Conservation (phyloP, 805 yeast species). For the Pichia paraexigua region DNA sequence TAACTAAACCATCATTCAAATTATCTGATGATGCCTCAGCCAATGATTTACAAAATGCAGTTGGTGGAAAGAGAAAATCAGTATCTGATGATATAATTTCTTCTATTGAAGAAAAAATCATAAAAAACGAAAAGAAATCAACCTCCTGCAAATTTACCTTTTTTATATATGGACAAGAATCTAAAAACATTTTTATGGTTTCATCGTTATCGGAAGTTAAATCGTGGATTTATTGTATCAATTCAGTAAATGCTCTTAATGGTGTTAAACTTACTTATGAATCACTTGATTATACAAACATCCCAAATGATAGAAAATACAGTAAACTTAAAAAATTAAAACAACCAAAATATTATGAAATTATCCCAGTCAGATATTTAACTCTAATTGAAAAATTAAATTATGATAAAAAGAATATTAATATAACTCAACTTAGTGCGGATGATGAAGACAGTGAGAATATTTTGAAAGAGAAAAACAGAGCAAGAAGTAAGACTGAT, state of each 20-base stretch:
- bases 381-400: slow-evolving; percentile 27
- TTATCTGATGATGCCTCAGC: background rate
- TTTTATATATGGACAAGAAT: slow-evolving; percentile 34
- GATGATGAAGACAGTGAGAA: background rate
- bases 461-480: background rate
- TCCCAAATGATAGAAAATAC: slow-evolving; percentile 4
- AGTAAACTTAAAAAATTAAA: slow-evolving; percentile 18
- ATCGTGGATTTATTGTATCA: slow-evolving; percentile 55
- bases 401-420: slow-evolving; percentile 23
- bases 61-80: background rate
- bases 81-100: background rate
- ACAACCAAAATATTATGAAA: slow-evolving; percentile 16
- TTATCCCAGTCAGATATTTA: slow-evolving; percentile 16
- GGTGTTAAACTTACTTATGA: slow-evolving; percentile 21
- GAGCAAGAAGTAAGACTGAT: slow-evolving; percentile 5
- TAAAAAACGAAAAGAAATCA: background rate
- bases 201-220: slow-evolving; percentile 36
- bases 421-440: slow-evolving; percentile 8
- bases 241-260: slow-evolving; percentile 40
- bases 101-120: background rate
- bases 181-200: slow-evolving; percentile 36
- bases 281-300: slow-evolving; percentile 19
- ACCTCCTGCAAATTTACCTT: slow-evolving; percentile 20
- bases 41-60: background rate
- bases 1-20: background rate